Percentiles rank a stretch among this genome's conserved stretches.
These are phyloP conservation scores for Fusarium goolgardi DNA, from an alignment of 2,329 filamentous ascomycete species.

Conservation along the genomic window DNA sequence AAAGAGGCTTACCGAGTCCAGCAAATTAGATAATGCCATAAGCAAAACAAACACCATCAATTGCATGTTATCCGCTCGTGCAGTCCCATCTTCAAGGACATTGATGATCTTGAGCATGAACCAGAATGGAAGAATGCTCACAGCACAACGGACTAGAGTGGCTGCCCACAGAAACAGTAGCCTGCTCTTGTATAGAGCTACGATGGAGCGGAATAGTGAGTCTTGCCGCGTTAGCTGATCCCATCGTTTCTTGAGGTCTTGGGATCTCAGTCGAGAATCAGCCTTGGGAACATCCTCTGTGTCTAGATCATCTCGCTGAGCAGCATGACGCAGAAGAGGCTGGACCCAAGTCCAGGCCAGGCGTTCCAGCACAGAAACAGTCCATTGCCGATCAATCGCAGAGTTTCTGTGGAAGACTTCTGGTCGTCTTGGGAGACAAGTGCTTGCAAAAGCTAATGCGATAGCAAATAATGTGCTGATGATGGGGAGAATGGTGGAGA, in stretches of 20 bases:
- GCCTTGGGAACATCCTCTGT: conserved; percentile 71
- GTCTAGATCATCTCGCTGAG: conserved; percentile 68
- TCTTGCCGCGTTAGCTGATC: conserved; percentile 55
- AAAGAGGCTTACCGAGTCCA: conserved; percentile 54
- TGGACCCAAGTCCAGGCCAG: conserved; percentile 74
- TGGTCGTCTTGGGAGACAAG: conserved; percentile 73
- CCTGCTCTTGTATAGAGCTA: conserved; percentile 64
- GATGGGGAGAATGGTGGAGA: conserved; percentile 56
- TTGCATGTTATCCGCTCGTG: conserved; percentile 59
- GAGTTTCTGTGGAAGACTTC: conserved; percentile 69
- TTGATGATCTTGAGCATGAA: conserved; percentile 73
- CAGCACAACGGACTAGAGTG: conserved; percentile 63
- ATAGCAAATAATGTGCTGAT: conserved; percentile 58
- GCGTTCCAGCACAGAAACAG: conserved; percentile 67
- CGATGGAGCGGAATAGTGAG: conserved; percentile 69
- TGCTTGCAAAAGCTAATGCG: conserved; percentile 57
- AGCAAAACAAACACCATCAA: conserved; percentile 75
- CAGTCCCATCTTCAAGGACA: conserved; percentile 67
- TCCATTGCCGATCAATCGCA: conserved; percentile 71
- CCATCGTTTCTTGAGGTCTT: conserved; percentile 62
- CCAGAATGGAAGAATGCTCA: conserved; percentile 76
- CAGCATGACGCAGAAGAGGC: conserved; percentile 65
- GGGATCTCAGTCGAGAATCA: conserved; percentile 63
- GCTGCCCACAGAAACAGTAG: conserved; percentile 69
- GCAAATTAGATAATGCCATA: conserved; percentile 68